These are phyloP conservation scores for Sideroxylon spinosum DNA, from an alignment of 179 eudicot species.

Conservation along the genomic window DNA sequence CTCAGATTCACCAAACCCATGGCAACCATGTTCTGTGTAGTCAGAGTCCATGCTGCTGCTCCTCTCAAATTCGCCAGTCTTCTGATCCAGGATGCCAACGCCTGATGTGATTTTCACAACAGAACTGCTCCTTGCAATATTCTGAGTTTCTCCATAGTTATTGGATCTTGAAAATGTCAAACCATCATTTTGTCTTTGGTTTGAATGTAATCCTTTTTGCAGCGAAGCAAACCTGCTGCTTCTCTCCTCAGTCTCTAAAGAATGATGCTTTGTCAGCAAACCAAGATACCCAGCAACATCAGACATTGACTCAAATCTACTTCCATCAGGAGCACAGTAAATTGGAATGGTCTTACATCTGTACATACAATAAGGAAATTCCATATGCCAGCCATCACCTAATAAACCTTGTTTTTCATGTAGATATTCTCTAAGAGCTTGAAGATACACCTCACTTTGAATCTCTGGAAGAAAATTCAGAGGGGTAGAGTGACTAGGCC, in stretches of 20 bases:
- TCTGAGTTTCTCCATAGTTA: constrained; percentile 23
- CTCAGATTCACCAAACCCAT: constrained; percentile 32
- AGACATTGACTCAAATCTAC: constrained; percentile 59
- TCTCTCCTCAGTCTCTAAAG: constrained; percentile 39
- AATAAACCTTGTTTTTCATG: constrained; percentile 34
- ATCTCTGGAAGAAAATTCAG: constrained; percentile 10
- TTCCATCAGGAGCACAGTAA: constrained; percentile 73
- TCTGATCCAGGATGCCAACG: constrained; percentile 19
- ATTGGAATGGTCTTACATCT: constrained; percentile 54
- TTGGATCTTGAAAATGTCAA: constrained; percentile 27
- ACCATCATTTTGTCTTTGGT: constrained; percentile 31
- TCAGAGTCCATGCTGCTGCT: constrained; percentile 22
- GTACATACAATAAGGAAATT: constrained; percentile 51
- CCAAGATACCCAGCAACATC: constrained; percentile 74
- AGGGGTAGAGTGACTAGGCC: constrained; percentile 21
- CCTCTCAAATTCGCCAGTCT: not conserved
- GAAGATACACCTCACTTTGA: constrained; percentile 44
- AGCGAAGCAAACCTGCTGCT: constrained; percentile 35
- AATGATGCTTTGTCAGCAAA: constrained; percentile 28
- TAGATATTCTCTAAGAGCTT: constrained; percentile 58
- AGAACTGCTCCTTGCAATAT: constrained; percentile 25
- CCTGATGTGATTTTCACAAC: constrained; percentile 26
- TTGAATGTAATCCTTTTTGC: constrained; percentile 35
- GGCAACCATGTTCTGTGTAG: constrained; percentile 25
- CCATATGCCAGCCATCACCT: constrained; percentile 72